phyloP scores from a whole-genome alignment of 352 stramenopile species.

The Pythium monospermum region DNA sequence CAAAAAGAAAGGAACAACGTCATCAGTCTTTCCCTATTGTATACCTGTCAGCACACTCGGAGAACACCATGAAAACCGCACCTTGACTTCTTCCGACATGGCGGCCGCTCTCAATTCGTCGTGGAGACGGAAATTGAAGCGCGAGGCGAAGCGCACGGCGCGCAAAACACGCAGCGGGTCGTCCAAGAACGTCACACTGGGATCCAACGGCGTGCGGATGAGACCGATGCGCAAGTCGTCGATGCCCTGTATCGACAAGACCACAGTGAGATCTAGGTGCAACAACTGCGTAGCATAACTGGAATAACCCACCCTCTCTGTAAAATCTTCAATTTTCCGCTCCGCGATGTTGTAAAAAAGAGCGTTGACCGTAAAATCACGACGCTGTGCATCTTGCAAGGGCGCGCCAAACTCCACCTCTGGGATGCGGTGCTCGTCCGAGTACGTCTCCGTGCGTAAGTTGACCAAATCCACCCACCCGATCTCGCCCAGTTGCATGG shows the following conservation, averaged over 20 bases:
- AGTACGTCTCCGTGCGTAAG: constrained; percentile 95
- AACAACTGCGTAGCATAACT: neutral
- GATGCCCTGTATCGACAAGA: constrained; percentile 71
- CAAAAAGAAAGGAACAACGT: neutral
- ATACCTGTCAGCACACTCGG: no score
- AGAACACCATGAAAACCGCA: neutral
- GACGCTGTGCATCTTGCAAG: constrained; percentile 78
- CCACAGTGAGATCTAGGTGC: neutral
- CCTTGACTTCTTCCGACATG: constrained; percentile 42
- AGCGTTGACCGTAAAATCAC: constrained; percentile 99
- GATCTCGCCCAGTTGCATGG: constrained; percentile 91
- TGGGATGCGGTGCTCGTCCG: constrained; percentile 64
- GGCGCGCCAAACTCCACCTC: constrained; percentile 77
- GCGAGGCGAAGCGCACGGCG: constrained; percentile 93
- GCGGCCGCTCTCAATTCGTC: constrained; percentile 73
- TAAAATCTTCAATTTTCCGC: constrained; percentile 94
- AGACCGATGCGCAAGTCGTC: constrained; percentile 88
- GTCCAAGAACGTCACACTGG: constrained; percentile 94
- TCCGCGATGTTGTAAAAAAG: constrained; percentile 99
- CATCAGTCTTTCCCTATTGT: no score
- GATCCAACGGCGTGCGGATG: constrained; percentile 92
- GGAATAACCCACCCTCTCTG: constrained; percentile 25
- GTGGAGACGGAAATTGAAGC: constrained; percentile 92
- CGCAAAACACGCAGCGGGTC: constrained; percentile 95
- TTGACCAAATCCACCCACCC: constrained; percentile 98